Evolutionary conservation across 768 basidiomycete species (phyloP).

Genomic region (Tephrocybe rancida): DNA sequence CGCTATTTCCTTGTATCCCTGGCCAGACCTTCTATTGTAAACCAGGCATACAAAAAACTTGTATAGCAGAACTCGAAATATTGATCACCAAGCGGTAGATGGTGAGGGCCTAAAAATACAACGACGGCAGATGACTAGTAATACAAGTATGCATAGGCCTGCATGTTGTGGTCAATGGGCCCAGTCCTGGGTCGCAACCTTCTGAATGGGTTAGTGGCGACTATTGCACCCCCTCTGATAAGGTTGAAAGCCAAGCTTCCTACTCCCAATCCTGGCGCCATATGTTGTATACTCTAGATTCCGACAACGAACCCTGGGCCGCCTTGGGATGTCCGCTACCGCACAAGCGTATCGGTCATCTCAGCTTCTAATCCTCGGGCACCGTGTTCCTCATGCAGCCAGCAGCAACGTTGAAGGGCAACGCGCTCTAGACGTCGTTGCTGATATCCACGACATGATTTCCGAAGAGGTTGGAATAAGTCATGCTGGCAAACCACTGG

Average conservation of each 20-base stretch:
- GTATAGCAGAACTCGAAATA: no score
- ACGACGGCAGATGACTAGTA: no score
- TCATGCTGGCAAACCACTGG: slow-evolving; percentile 12
- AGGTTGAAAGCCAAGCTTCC: background rate
- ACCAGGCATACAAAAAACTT: no score
- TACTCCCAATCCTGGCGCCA: background rate
- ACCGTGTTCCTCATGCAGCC: background rate
- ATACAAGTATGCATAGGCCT: no score
- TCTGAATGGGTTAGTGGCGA: background rate
- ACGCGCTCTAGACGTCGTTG: background rate
- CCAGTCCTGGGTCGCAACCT: background rate
- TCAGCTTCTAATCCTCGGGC: background rate
- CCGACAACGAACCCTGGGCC: background rate
- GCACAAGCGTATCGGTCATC: no score
- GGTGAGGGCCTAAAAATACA: no score
- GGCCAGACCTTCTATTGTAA: no score
- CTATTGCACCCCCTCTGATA: background rate
- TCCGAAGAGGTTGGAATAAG: slow-evolving; percentile 5
- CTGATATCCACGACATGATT: background rate
- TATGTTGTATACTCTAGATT: background rate
- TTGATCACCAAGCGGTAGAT: no score
- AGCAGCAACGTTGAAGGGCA: background rate
- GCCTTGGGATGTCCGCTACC: no score
- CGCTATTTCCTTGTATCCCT: no score
- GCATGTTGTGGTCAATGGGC: no score